Conservation (phyloP, 805 yeast species). For the Wickerhamiella lipophila region DNA sequence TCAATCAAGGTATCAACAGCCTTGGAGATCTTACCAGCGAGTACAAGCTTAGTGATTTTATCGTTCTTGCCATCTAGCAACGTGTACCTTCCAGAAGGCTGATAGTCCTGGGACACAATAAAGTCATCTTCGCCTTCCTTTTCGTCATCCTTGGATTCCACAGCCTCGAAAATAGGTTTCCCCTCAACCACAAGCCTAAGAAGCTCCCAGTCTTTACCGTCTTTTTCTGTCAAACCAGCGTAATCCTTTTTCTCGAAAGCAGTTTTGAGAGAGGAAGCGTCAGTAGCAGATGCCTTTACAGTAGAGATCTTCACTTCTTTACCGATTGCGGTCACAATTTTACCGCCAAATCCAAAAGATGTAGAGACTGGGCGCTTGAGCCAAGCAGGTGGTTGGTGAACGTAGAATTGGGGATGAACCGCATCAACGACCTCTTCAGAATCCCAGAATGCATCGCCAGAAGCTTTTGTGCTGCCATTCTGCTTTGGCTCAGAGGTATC, state of each 20-base stretch:
- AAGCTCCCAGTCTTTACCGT: slow-evolving; percentile 29
- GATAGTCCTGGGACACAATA: slow-evolving; percentile 21
- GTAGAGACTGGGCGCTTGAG: slow-evolving; percentile 60
- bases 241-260: slow-evolving; percentile 30
- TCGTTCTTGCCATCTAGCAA: slow-evolving; percentile 22
- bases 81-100: slow-evolving; percentile 26
- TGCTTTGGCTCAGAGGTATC: slow-evolving; percentile 42
- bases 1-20: slow-evolving; percentile 61
- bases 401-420: slow-evolving; percentile 48
- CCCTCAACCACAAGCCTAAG: slow-evolving; percentile 22
- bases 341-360: slow-evolving; percentile 89
- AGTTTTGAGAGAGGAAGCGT: slow-evolving; percentile 8
- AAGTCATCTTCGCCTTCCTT: slow-evolving; percentile 27
- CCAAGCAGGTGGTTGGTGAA: slow-evolving; percentile 85
- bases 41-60: slow-evolving; percentile 37
- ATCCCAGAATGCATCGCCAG: slow-evolving; percentile 79
- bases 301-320: slow-evolving; percentile 32
- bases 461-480: slow-evolving; percentile 27
- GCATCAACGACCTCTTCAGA: slow-evolving; percentile 29
- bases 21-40: slow-evolving; percentile 47
- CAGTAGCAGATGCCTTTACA: slow-evolving; percentile 21
- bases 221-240: slow-evolving; percentile 31
- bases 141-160: slow-evolving; percentile 13
- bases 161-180: slow-evolving; percentile 17
- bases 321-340: slow-evolving; percentile 42